Base-by-base conservation (phyloP, 228 moss, liverwort and hornwort genomes). In the Sphagnum fallax region DNA sequence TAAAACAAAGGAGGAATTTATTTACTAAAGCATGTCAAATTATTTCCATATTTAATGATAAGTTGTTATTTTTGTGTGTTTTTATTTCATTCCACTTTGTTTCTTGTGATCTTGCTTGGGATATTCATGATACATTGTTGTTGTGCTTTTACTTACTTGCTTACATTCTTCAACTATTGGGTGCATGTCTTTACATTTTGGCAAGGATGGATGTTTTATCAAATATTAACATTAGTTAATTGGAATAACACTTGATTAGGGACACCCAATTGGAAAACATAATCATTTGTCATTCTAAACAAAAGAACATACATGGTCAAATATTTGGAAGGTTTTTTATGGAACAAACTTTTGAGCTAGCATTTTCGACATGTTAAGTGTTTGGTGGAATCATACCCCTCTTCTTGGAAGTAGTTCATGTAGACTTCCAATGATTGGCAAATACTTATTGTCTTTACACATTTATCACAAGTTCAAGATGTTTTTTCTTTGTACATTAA, bases 291-390 rank as follows among this genome's bases (percentile, higher is more conserved):
- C 97, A 97, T 79, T 93, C 97, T 16, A 91, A 93, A 52, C 93
- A 97, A 70, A 80, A 91, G 47, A 97, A 97, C 80, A 88, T 97
- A 81, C 97, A 97, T 61, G 93, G 97, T 18, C 93, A 93, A 8
- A 97, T 97, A 48, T 97, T 97, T 66, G 97, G 97, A 72, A 93
- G 97, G 57, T 97, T 91, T 73, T 81, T 97, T 49, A 97, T 97
- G 97, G 86, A 91, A 32, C 80, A 91, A 49, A 93, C 93, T 12
- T 97, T 83, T 51, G 97, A 97, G 73, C 80, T 97, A 32, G 90
- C 97, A 51, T 97, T 87, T 71, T 85, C 97, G 47, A 91, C 97
- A 47, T 93, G 93, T 69, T 97, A 97, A 70, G 91, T 97, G 61
- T 97, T 97, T 62, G 88, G 88, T 75, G 97, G 93, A 64, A 83